Evolutionary conservation across 179 eudicot species (phyloP).

Genomic region (Heliamphora pulchella): DNA sequence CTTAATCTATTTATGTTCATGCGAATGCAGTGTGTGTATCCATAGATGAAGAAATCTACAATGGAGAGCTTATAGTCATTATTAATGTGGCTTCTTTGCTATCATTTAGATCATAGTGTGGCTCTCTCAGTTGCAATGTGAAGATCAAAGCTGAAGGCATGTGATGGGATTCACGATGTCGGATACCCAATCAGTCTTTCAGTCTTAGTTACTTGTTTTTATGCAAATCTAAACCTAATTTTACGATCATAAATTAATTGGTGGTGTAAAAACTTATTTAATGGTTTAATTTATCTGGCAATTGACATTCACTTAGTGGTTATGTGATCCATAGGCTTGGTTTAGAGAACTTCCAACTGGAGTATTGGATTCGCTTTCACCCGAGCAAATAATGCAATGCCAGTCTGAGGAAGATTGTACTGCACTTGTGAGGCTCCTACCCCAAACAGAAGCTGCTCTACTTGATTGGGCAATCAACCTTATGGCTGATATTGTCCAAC

Average conservation of each 20-base stretch:
- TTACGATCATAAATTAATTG: neutral
- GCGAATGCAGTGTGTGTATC: no score
- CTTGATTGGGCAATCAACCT: slow-evolving; percentile 82
- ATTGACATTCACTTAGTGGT: neutral
- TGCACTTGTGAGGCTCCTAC: slow-evolving; percentile 58
- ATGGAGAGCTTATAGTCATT: neutral
- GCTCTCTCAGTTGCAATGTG: neutral
- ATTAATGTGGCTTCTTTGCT: no score
- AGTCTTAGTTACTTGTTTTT: neutral
- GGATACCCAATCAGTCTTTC: no score
- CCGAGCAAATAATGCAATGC: slow-evolving; percentile 71
- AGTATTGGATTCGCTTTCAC: slow-evolving; percentile 61
- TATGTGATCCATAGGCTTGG: slow-evolving; percentile 55
- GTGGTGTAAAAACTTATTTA: neutral
- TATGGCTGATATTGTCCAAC: slow-evolving; percentile 83
- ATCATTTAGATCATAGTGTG: neutral
- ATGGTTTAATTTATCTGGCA: no score
- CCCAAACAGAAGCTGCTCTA: slow-evolving; percentile 75
- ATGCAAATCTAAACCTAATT: neutral
- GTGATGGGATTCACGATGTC: neutral
- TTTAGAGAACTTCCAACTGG: slow-evolving; percentile 88
- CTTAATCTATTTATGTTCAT: no score
- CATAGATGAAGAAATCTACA: neutral
- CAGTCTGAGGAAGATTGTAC: slow-evolving; percentile 71
- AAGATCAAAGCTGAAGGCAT: neutral